Evolutionary conservation across 305 asterid genomes (phyloP).

Genomic region (Fraxinus velutina): DNA sequence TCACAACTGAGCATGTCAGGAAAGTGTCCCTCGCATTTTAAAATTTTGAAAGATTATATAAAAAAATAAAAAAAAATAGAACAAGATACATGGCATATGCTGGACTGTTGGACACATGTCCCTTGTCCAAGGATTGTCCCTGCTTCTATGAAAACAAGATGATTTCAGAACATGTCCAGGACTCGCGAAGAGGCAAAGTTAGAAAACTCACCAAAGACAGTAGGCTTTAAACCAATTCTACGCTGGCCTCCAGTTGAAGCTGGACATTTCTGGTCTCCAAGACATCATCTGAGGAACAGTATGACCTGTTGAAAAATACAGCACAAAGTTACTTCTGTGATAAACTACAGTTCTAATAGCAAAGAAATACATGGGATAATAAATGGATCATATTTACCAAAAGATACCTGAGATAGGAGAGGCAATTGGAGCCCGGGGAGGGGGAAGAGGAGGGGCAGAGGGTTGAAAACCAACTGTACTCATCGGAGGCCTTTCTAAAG

Average conservation of each 20-base stretch:
- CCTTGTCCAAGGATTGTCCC: not conserved
- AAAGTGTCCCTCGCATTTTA: not conserved
- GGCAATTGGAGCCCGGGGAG: constrained; percentile 27
- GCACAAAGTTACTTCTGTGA: constrained; percentile 6
- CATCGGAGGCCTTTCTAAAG: constrained; percentile 60
- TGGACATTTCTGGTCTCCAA: constrained; percentile 58
- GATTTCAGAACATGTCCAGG: not conserved
- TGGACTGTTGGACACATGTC: not conserved
- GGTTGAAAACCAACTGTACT: constrained; percentile 49
- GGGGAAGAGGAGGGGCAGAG: constrained; percentile 42
- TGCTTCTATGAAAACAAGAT: not conserved
- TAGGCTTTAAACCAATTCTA: constrained; percentile 28
- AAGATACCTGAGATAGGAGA: constrained; percentile 53
- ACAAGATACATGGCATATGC: not conserved
- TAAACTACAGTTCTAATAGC: constrained; percentile 1
- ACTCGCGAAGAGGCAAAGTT: not conserved
- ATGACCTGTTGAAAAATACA: constrained; percentile 46
- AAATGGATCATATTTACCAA: constrained; percentile 7
- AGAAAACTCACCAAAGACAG: constrained; percentile 36
- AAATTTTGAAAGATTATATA: not conserved
- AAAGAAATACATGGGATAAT: not conserved
- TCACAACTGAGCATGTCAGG: not conserved
- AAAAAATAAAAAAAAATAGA: not conserved
- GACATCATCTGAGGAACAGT: constrained; percentile 46
- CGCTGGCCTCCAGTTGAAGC: constrained; percentile 67